Evolutionary conservation across 768 basidiomycete species (phyloP).

Genomic region (Lentinula guzmanii): DNA sequence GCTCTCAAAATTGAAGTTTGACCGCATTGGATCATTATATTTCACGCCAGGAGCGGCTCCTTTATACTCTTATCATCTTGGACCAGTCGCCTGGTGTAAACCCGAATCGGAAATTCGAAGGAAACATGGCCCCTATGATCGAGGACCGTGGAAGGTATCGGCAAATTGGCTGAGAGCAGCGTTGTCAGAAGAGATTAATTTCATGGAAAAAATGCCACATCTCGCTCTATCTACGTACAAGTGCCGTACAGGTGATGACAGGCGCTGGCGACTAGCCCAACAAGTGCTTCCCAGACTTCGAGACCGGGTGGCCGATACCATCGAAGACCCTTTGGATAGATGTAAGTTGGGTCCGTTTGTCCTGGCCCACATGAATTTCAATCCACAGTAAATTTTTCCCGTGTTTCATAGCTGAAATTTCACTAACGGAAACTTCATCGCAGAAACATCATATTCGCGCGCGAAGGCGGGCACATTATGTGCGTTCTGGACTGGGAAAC

Average conservation of each 20-base stretch:
- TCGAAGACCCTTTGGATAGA: constrained; percentile 15
- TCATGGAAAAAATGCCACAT: constrained; percentile 13
- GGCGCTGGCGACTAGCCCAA: constrained; percentile 8
- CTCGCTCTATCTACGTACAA: constrained; percentile 12
- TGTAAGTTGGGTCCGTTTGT: constrained; percentile 15
- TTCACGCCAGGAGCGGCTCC: constrained; percentile 13
- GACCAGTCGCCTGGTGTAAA: constrained; percentile 16
- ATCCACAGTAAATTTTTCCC: constrained; percentile 10
- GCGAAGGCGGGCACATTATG: constrained; percentile 15
- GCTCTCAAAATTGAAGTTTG: constrained; percentile 16
- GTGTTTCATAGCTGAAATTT: neutral
- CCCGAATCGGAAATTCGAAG: constrained; percentile 12
- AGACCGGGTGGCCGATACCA: constrained; percentile 10
- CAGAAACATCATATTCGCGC: constrained; percentile 16
- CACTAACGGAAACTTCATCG: neutral
- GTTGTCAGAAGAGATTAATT: constrained; percentile 14
- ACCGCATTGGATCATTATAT: constrained; percentile 17
- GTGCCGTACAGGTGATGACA: constrained; percentile 1
- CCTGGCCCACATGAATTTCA: constrained; percentile 16
- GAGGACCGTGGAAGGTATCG: constrained; percentile 16
- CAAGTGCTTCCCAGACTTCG: constrained; percentile 12
- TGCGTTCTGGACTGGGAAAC: constrained; percentile 18
- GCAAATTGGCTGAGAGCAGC: constrained; percentile 15
- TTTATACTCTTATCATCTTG: constrained; percentile 12
- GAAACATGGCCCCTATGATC: constrained; percentile 9